A percentile compares a stretch with the other conserved stretches of the same genome.
These are phyloP conservation scores for Zarea fungicola DNA, from an alignment of 2,329 filamentous ascomycete species.

Conservation along the genomic window DNA sequence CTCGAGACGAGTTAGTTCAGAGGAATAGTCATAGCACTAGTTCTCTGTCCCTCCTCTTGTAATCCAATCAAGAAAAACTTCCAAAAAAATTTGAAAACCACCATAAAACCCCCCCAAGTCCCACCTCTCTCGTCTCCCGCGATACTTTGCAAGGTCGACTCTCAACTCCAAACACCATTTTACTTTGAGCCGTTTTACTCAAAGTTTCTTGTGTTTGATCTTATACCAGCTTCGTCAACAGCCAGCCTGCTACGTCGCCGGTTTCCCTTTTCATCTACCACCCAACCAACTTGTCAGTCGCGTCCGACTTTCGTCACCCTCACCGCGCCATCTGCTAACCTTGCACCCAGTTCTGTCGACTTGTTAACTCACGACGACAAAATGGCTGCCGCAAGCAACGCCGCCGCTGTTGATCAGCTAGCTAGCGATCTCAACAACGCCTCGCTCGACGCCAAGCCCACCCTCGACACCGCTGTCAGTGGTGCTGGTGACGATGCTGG, in stretches of 20 bases:
- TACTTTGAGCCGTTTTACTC: conserved; percentile 23
- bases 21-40: conserved; percentile 55
- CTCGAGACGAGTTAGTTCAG: conserved; percentile 43
- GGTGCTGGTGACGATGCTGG: conserved; percentile 46
- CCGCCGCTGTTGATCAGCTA: conserved; percentile 71
- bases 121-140: conserved; percentile 21
- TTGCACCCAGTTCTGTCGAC: conserved; percentile 16
- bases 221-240: conserved; percentile 23
- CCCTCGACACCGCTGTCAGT: conserved; percentile 69
- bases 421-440: conserved; percentile 70
- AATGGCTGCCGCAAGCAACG: conserved; percentile 57
- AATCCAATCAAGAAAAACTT: conserved; percentile 46
- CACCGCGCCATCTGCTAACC: conserved; percentile 13
- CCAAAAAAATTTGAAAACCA: conserved; percentile 58
- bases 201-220: conserved; percentile 25
- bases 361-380: conserved; percentile 24
- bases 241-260: conserved; percentile 17
- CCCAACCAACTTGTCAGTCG: conserved; percentile 9
- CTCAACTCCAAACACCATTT: conserved; percentile 14
- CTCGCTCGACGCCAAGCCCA: conserved; percentile 61
- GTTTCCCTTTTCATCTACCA: conserved; percentile 19
- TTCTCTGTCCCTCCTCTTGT: conserved; percentile 56
- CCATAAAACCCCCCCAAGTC: conserved; percentile 54
- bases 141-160: conserved; percentile 8
- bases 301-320: neutral